phyloP scores from a whole-genome alignment of 2,329 filamentous ascomycete genomes.

The Cephalotrichum gorgonifer region DNA sequence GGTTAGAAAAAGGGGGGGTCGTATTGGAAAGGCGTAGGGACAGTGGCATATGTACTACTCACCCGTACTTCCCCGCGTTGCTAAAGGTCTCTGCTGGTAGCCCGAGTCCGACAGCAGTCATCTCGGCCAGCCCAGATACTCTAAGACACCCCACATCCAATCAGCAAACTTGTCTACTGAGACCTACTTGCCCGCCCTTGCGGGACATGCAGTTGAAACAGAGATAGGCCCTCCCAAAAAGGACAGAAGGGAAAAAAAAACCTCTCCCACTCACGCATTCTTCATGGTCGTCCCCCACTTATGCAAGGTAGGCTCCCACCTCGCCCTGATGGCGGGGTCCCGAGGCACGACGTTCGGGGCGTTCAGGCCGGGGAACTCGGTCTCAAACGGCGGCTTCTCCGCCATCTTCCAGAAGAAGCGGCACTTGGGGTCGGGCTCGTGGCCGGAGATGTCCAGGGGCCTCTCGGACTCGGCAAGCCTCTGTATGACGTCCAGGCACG shows the following conservation, averaged over 20 bases:
- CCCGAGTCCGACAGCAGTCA: constrained; percentile 46
- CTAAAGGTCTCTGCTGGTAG: constrained; percentile 42
- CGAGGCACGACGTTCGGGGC: constrained; percentile 43
- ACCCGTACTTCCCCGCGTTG: constrained; percentile 46
- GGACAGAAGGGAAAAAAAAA: not conserved
- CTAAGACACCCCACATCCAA: constrained; percentile 16
- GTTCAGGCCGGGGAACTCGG: constrained; percentile 44
- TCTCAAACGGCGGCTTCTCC: constrained; percentile 41
- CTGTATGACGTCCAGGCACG: constrained; percentile 45
- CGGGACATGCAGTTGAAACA: not conserved
- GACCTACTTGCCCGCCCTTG: too few relatives aligned
- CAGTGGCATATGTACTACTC: constrained; percentile 8
- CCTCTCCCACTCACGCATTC: constrained; percentile 35
- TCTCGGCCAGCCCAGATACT: constrained; percentile 46
- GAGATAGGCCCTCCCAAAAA: too few relatives aligned
- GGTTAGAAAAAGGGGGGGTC: not conserved
- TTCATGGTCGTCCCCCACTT: constrained; percentile 51
- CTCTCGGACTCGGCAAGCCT: constrained; percentile 47
- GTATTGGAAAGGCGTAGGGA: constrained; percentile 4
- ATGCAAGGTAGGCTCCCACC: constrained; percentile 45
- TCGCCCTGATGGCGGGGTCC: constrained; percentile 33
- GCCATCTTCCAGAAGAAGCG: constrained; percentile 55
- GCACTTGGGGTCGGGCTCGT: constrained; percentile 50
- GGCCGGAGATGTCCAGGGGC: constrained; percentile 45
- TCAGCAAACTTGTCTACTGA: not conserved